A percentile compares a stretch with the other conserved stretches of the same genome.
phyloP scores from a whole-genome alignment of 805 yeast genomes.

The Grigorovia jiainica region DNA sequence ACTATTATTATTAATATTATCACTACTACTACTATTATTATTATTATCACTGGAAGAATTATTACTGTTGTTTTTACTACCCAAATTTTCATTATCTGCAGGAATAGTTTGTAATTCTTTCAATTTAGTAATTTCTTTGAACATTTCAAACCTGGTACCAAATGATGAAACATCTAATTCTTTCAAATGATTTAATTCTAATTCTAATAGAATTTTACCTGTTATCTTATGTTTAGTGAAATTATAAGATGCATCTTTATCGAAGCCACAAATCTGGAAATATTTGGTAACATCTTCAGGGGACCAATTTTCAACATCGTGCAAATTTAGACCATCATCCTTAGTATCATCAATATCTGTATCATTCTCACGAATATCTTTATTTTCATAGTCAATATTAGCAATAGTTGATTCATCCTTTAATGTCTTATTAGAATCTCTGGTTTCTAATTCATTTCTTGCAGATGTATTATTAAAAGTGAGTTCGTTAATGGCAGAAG shows the following conservation, averaged over 20 bases:
- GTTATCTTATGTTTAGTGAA: conserved; percentile 84
- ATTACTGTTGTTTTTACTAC: background rate
- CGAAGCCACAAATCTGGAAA: conserved; percentile 66
- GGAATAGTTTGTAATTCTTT: conserved; percentile 9
- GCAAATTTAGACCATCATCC: conserved; percentile 1
- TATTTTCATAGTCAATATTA: background rate
- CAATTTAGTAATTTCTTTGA: conserved; percentile 76
- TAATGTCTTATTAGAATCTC: conserved; percentile 5
- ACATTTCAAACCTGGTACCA: conserved; percentile 90
- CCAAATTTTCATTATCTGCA: background rate
- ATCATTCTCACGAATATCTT: background rate
- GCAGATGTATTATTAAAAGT: conserved; percentile 1
- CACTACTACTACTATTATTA: background rate
- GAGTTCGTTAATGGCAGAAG: background rate
- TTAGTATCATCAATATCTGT: too few relatives aligned
- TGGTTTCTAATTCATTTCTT: conserved; percentile 1
- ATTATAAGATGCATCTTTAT: conserved; percentile 60
- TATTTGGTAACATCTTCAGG: conserved; percentile 79
- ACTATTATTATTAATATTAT: background rate
- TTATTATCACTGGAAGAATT: background rate
- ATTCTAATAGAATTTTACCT: conserved; percentile 74
- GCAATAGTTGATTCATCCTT: background rate
- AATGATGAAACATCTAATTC: conserved; percentile 87
- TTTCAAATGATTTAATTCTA: conserved; percentile 77
- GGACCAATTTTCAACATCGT: conserved; percentile 57